Evolutionary conservation across 306 rosid genomes (phyloP).

Genomic region (Casuarina equisetifolia): DNA sequence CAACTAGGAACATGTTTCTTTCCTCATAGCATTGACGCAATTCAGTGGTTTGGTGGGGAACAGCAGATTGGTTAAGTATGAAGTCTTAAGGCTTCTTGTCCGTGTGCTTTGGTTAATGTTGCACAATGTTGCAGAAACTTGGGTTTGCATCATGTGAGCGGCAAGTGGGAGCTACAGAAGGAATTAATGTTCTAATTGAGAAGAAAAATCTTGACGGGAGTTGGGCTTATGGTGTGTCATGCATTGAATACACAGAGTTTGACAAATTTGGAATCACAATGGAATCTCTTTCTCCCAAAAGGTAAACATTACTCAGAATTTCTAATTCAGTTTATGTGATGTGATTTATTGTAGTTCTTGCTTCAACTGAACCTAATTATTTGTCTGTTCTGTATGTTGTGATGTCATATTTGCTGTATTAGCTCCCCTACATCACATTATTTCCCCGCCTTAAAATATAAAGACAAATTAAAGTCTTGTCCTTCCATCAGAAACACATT

Average conservation of each 20-base stretch:
- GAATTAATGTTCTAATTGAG: conserved; percentile 86
- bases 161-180: conserved; percentile 85
- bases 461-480: neutral
- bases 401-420: neutral
- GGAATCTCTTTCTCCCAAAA: conserved; percentile 42
- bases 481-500: neutral
- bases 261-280: conserved; percentile 72
- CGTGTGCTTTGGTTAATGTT: conserved; percentile 10
- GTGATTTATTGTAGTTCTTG: neutral
- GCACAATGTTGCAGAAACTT: conserved; percentile 58
- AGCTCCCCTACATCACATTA: neutral
- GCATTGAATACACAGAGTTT: conserved; percentile 95
- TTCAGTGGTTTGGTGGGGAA: conserved; percentile 4
- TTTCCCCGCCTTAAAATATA: neutral
- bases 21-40: neutral
- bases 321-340: conserved; percentile 11
- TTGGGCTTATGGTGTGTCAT: conserved; percentile 87
- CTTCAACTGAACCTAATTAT: neutral
- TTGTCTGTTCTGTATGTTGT: neutral
- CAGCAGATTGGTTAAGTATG: conserved; percentile 6
- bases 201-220: conserved; percentile 72
- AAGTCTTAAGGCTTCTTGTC: conserved; percentile 5
- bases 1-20: neutral
- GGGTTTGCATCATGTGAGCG: conserved; percentile 95
- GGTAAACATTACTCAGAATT: conserved; percentile 43